Base-by-base conservation (phyloP, 352 stramenopile species). In the Pythium graminicola region DNA sequence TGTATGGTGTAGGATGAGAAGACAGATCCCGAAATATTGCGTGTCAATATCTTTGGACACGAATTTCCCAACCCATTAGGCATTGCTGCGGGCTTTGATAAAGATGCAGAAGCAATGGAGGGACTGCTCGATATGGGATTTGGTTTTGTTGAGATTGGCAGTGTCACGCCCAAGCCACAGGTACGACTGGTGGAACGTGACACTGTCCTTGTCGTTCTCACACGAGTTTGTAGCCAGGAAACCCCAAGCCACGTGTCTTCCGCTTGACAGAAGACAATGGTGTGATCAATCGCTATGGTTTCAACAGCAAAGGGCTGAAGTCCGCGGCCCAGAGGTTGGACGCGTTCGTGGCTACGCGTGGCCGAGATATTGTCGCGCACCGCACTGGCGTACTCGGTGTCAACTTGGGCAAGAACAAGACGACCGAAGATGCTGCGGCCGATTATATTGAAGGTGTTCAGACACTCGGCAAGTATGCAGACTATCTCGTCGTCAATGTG, bases 351-450 rank as follows among this genome's bases (percentile, higher is more conserved):
- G 50, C 40, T 0, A 68, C 60, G 1, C 66, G 78, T 17, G 69
- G 48, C 6, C 51, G 62, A 17, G 67, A 60, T 23, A 55, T 68
- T 46, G 42, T 43, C 2, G 62, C 62, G 36, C 56, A 89, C 42
- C 81, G 76, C 19, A 56, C 70, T 10, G 91, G 92, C 16, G 66
- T 98, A 6, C 57, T 99, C 4, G 96, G 95, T 13, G 84, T 99
- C 11, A 99, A 99, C 67, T 62, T 99, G 36, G 96, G 96, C 50
- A 99, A 99, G 73, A 99, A 99, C 74, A 99, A 99, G 64, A 69
- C 74, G 19, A 86, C 80, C 3, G 76, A 91, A 42, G 79, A 91
- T 53, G 77, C 77, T 1, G 77, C 82, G 2, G 62, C 71, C 0
- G 81, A 99, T 67, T 98, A 98, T 69, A 77, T 92, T 28, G 65